Evolutionary conservation across 768 basidiomycete species (phyloP), one percentile per base, ranked within the genome.

Genomic region (Filobasidium wieringae): DNA sequence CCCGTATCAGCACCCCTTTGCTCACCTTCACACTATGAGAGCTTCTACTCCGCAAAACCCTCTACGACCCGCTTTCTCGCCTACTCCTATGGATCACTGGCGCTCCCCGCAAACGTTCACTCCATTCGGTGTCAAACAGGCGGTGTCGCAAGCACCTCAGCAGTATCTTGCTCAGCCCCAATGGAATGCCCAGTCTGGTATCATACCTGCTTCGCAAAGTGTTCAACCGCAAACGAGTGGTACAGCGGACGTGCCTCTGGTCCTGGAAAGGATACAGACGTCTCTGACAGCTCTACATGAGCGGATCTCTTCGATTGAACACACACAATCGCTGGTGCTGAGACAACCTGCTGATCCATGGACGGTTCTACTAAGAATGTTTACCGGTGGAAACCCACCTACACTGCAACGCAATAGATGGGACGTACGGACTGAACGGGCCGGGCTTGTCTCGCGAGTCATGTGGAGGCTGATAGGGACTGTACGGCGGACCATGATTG

Each of bases 251-350:
- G 26, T 70, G 19, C 61, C 68, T 4, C 50, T 63, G 4, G 64
- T 64, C 8, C 53, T 72, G 11, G 68, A 70, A 43, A 64, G 67
- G 27, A 72, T 72, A 22, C 70, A 72, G 47, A 68, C 64, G 26
- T 70, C 68, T 19, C 65, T 72, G 6, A 57, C 64, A 2, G 70
- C 70, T 0, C 51, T 72, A 27, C 67, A 68, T 34, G 70, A 72
- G 33, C 54, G 70, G 24, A 64, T 72, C 43, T 59, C 63, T 7
- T 62, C 62, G 2, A 55, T 72, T 12, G 70, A 72, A 40, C 59
- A 69, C 15, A 61, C 66, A 8, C 70, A 72, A 43, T 57, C 63
- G 11, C 55, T 65, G 55, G 51, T 72, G 12, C 53, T 72, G 22
- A 12, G 24, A 5, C 51, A 53, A 26, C 58, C 51, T 4, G 4